Evolutionary conservation across 257 asterid genomes (phyloP).

Genomic region (Orobanche coerulescens): DNA sequence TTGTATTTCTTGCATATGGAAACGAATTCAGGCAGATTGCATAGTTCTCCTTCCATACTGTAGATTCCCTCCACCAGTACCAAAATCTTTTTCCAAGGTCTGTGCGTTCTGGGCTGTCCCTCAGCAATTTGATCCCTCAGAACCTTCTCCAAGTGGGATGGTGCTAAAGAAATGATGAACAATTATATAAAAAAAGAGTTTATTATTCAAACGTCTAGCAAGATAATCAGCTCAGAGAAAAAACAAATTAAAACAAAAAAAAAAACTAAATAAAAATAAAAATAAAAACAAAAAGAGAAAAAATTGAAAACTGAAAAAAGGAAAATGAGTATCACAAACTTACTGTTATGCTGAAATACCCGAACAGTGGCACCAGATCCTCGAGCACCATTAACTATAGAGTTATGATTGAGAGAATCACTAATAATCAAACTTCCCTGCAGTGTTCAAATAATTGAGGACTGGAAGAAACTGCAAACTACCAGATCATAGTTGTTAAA

Average conservation of each 20-base stretch:
- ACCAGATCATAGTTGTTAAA: too few species aligned
- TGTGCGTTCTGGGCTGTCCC: slow-evolving; percentile 95
- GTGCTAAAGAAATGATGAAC: slow-evolving; percentile 46
- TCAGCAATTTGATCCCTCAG: slow-evolving; percentile 86
- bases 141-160: slow-evolving; percentile 86
- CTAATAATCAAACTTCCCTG: slow-evolving; percentile 96
- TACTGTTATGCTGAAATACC: slow-evolving; percentile 96
- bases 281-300: background rate
- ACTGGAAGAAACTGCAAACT: slow-evolving; percentile 6
- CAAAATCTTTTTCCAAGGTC: slow-evolving; percentile 96
- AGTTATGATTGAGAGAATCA: slow-evolving; percentile 94
- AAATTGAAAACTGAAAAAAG: background rate
- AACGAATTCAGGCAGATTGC: slow-evolving; percentile 95
- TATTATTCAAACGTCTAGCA: background rate
- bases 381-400: slow-evolving; percentile 96
- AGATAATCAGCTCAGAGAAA: background rate
- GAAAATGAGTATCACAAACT: slow-evolving; percentile 21
- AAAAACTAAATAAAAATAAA: too few species aligned
- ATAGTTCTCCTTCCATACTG: slow-evolving; percentile 99
- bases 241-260: too few species aligned
- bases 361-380: slow-evolving; percentile 97
- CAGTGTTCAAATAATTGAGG: slow-evolving; percentile 20
- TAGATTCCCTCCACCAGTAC: slow-evolving; percentile 98
- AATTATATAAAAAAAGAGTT: background rate
- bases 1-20: slow-evolving; percentile 93